Percentiles rank a stretch among this genome's conserved stretches.
These are phyloP conservation scores for Ceratocystis variospora DNA, from an alignment of 2,329 filamentous ascomycete genomes.

Conservation along the genomic window DNA sequence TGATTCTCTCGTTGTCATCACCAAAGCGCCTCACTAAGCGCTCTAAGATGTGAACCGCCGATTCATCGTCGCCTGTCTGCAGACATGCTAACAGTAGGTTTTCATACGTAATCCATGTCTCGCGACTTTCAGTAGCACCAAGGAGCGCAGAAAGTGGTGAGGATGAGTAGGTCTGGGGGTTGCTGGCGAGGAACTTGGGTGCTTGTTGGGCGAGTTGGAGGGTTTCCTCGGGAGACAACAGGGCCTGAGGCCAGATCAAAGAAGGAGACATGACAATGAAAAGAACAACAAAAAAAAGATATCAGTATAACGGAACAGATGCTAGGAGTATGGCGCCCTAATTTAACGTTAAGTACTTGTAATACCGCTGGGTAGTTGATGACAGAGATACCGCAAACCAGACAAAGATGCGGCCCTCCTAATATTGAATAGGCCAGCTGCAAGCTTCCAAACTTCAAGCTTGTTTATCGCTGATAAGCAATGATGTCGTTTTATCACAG, in stretches of 20 bases:
- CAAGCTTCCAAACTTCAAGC: neutral
- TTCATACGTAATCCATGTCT: conserved; percentile 75
- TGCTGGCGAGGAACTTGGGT: conserved; percentile 40
- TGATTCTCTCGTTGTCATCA: conserved; percentile 66
- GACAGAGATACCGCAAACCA: neutral
- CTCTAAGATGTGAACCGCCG: conserved; percentile 62
- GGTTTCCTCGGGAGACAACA: conserved; percentile 42
- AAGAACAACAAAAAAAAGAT: no score
- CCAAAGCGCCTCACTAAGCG: conserved; percentile 71
- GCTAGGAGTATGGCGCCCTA: neutral
- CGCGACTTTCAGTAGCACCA: conserved; percentile 52
- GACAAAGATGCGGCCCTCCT: neutral
- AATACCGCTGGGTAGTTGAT: neutral
- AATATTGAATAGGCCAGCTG: conserved; percentile 3
- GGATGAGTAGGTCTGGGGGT: conserved; percentile 40
- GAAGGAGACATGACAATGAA: conserved; percentile 34
- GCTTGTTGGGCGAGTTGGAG: conserved; percentile 48
- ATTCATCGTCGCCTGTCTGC: conserved; percentile 66
- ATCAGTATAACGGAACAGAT: neutral
- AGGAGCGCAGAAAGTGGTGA: conserved; percentile 42
- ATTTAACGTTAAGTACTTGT: neutral
- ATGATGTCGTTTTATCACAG: neutral
- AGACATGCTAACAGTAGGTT: conserved; percentile 76
- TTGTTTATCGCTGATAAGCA: conserved; percentile 10
- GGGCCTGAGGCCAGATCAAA: conserved; percentile 42